Conservation (phyloP, 305 asterid genomes). For the Fraxinus albicans region DNA sequence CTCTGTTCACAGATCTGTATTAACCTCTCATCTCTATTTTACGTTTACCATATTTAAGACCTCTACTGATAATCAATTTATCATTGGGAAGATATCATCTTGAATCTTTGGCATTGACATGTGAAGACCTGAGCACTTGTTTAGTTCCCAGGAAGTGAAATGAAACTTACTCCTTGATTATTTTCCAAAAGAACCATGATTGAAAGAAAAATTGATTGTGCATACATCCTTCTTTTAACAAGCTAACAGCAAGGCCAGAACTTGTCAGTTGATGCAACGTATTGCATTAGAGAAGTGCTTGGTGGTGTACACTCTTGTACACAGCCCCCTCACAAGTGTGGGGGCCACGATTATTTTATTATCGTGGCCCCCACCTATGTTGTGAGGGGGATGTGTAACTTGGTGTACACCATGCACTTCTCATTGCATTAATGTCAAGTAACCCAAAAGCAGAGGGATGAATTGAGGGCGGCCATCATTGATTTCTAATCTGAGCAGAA, state of each 20-base stretch:
- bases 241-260: not conserved
- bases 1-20: not conserved
- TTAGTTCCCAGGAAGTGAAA: not conserved
- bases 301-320: too few species aligned
- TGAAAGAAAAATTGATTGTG: not conserved
- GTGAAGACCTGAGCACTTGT: not conserved
- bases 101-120: not conserved
- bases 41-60: not conserved
- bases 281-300: too few species aligned
- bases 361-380: too few species aligned
- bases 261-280: not conserved
- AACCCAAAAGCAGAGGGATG: not conserved
- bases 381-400: too few species aligned
- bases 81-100: not conserved
- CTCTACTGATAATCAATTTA: not conserved
- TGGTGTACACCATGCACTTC: too few species aligned
- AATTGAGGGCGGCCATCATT: not conserved
- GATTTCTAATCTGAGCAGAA: not conserved
- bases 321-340: too few species aligned
- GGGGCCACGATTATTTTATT: too few species aligned
- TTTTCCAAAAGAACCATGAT: not conserved
- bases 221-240: not conserved
- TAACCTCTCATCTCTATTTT: not conserved
- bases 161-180: not conserved
- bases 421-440: not conserved